Base-by-base conservation (phyloP, 371 early-diverging fungal genomes). In the Syncephalastrum racemosum region DNA sequence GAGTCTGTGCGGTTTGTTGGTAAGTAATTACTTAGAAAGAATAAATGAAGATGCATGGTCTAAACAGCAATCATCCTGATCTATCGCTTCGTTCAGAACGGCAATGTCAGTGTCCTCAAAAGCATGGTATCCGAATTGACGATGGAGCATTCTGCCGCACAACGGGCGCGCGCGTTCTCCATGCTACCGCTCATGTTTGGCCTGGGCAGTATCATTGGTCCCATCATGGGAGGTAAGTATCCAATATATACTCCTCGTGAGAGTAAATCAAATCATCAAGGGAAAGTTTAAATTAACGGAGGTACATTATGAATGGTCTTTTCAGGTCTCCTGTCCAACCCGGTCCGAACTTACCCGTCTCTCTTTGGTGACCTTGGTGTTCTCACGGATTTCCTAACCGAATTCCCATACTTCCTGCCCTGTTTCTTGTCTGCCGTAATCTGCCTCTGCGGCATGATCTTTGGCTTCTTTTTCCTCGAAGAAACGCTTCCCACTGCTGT, bases 101-200 rank as follows among this genome's bases (percentile, higher is more conserved):
- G 90, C 20, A 96, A 93, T 57, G 77, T 89, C n/a, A 90, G 89
- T 6, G 92, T 93, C 3, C 78, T 62, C 6, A 95, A 94, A 68
- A 87, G 90, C 16, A 87, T 92, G 71, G 71, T 95, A 23, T 91
- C 90, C 2, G 96, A 96, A 66, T 73, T 96, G 44, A 90, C 93
- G 4, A 89, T 66, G 8, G 70, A 67, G 43, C 62, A 57, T 60
- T 56, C 68, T 41, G 56, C 67, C 3, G 44, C 24, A 16, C 31
- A 74, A 54, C 64, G 74, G 50, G 70, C 85, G 14, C 68, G 76
- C n/a, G 79, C 78, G 50, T 83, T 82, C 50, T 78, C 84, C 0
- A n/a, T 85, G 22, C 54, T 86, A 16, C 83, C 85, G 1, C 63
- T 85, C 15, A 72, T 77, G 56, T 84, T 71, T 62, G 84, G 83